Evolutionary conservation across 257 asterid genomes (phyloP), one percentile per base, ranked within the genome.

Genomic region (Plectranthus barbatus): DNA sequence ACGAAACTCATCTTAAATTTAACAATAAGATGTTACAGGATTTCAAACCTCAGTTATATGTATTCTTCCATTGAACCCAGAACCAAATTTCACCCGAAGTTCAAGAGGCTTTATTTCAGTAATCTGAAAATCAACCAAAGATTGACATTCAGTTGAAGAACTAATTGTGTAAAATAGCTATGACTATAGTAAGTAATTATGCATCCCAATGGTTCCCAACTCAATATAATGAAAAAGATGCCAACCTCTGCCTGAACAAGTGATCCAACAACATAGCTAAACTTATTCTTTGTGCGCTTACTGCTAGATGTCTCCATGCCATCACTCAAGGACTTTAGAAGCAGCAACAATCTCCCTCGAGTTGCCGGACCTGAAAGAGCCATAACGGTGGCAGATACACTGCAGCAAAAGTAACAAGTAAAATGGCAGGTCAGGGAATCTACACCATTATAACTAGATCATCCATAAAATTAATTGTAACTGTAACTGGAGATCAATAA

Each of bases 71-170:
- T 64, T 83, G 62, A 75, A 74, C 52, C 88, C 90, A 63, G 95
- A 82, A 54, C 97, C 97, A 82, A 93, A 93, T 83, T 87, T 90
- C 56, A 87, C 71, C 76, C 84, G 79, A 56, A 87, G 72, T 81
- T 90, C 99, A 71, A 93, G 81, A 74, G 91, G 96, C 82, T 78
- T 87, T 74, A 76, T 82, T 73, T 90, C 96, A 68, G 83, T 85
- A 70, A 93, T 85, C 99, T 93, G 91, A 58, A 80, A 72, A 77
- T 44, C 64, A 61, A 53, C 12, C 50, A 45, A 45, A 69, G 40
- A 75, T n/a, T 37, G n/a, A 0, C 7, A 42, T 46, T 51, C 21
- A 67, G 64, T 36, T 40, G 57, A 19, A 62, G 49, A 50, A 37
- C 52, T 11, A 17, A 37, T 37, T 37, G 51, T 33, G 13, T 14